These are phyloP conservation scores for Moesziomyces sp. DNA, from an alignment of 1,284 basidiomycete genomes.

Conservation along the genomic window DNA sequence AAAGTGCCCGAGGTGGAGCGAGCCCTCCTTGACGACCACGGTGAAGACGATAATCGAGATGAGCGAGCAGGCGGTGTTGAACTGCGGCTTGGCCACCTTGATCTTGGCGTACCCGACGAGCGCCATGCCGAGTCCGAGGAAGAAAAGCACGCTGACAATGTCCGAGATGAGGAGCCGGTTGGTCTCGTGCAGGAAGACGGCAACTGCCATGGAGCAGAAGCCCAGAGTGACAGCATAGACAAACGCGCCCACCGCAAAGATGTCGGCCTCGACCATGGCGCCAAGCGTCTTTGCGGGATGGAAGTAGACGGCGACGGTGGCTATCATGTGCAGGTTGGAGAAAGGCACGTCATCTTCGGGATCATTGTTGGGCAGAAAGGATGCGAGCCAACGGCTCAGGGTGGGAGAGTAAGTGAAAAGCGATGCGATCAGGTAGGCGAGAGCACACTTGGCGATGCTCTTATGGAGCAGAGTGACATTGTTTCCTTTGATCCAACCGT, in stretches of 20 bases:
- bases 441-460: constrained; percentile 87
- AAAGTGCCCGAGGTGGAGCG: constrained; percentile 72
- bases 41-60: constrained; percentile 57
- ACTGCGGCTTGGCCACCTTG: constrained; percentile 87
- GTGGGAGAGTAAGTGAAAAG: constrained; percentile 88
- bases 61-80: constrained; percentile 79
- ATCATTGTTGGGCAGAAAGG: constrained; percentile 58
- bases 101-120: constrained; percentile 86
- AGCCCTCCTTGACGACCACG: constrained; percentile 86
- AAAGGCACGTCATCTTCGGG: constrained; percentile 54
- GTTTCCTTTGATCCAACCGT: constrained; percentile 70
- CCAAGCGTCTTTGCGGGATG: constrained; percentile 80
- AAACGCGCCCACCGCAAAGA: constrained; percentile 79
- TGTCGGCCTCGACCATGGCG: constrained; percentile 87
- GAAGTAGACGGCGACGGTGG: constrained; percentile 77
- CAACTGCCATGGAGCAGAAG: constrained; percentile 75
- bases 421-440: constrained; percentile 89
- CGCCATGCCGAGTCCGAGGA: constrained; percentile 82
- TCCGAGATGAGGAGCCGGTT: constrained; percentile 69
- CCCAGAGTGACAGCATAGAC: constrained; percentile 80
- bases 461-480: constrained; percentile 72
- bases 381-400: constrained; percentile 64
- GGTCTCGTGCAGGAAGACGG: constrained; percentile 69
- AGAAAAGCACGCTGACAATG: constrained; percentile 71
- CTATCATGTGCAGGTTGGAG: constrained; percentile 86